A percentile compares a stretch with the other conserved stretches of the same genome.
These are phyloP conservation scores for Heterobasidion parviporum DNA, from an alignment of 1,284 basidiomycete genomes.

Conservation along the genomic window DNA sequence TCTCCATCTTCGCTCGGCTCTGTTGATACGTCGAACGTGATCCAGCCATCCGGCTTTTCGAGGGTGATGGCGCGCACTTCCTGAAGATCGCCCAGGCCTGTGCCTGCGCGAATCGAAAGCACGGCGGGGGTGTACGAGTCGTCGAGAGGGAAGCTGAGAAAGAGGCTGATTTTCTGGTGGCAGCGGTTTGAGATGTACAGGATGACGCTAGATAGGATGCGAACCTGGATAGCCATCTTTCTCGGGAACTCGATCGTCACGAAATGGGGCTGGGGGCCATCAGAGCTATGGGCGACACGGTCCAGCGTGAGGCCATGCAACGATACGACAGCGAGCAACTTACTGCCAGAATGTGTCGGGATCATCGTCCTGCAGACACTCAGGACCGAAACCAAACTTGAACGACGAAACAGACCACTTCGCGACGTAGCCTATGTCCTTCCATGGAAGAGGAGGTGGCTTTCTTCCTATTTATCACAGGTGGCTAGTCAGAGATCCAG, in stretches of 20 bases:
- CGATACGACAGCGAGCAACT: slow-evolving; percentile 24
- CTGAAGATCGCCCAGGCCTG: slow-evolving; percentile 86
- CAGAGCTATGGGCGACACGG: slow-evolving; percentile 54
- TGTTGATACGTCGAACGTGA: slow-evolving; percentile 80
- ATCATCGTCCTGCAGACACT: slow-evolving; percentile 84
- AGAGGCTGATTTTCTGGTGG: slow-evolving; percentile 82
- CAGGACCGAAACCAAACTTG: slow-evolving; percentile 95
- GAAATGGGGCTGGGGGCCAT: slow-evolving; percentile 95
- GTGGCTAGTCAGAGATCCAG: too few relatives aligned
- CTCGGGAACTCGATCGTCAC: slow-evolving; percentile 92
- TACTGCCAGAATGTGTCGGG: slow-evolving; percentile 98
- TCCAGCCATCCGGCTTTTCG: slow-evolving; percentile 92
- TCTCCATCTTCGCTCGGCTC: slow-evolving; percentile 74
- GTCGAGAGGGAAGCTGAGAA: slow-evolving; percentile 81
- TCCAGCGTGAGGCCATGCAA: neutral
- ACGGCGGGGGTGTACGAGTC: slow-evolving; percentile 97
- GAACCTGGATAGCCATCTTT: slow-evolving; percentile 83
- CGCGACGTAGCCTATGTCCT: slow-evolving; percentile 77
- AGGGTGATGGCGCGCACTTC: slow-evolving; percentile 83
- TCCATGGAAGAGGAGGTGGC: slow-evolving; percentile 53
- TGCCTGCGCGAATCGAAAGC: slow-evolving; percentile 86
- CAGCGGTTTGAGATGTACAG: neutral
- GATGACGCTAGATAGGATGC: neutral
- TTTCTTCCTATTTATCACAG: slow-evolving; percentile 20
- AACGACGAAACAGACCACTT: slow-evolving; percentile 97